A percentile compares a stretch with the other conserved stretches of the same genome.
Evolutionary conservation across 2,329 filamentous ascomycete species (phyloP).

Genomic region (Nigrospora osmanthi): DNA sequence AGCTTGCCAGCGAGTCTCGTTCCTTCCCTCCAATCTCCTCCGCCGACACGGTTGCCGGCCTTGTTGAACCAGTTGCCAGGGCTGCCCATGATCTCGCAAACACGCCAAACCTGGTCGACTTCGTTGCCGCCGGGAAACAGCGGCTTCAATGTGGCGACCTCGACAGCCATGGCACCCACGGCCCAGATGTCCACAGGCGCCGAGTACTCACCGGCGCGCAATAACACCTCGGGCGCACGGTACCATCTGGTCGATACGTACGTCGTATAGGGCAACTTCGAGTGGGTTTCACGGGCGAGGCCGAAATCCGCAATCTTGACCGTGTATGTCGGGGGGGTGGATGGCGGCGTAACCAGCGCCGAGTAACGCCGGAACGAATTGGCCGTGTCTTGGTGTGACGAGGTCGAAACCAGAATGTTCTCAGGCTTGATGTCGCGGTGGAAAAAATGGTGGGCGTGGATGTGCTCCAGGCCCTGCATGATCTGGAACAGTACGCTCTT

Average conservation of each 20-base stretch:
- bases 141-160: constrained; percentile 92
- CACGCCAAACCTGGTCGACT: constrained; percentile 97
- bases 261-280: constrained; percentile 91
- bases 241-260: constrained; percentile 99
- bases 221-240: constrained; percentile 85
- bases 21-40: constrained; percentile 96
- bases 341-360: constrained; percentile 84
- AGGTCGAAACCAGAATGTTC: constrained; percentile 95
- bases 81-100: constrained; percentile 99
- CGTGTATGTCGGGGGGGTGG: constrained; percentile 86
- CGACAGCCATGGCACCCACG: constrained; percentile 95
- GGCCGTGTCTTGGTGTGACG: constrained; percentile 69
- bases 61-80: constrained; percentile 98
- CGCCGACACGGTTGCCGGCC: constrained; percentile 75
- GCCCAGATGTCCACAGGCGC: constrained; percentile 98
- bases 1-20: constrained; percentile 89
- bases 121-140: constrained; percentile 97
- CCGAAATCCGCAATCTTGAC: constrained; percentile 99
- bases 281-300: constrained; percentile 93
- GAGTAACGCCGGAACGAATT: constrained; percentile 92
- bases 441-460: constrained; percentile 95
- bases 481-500: constrained; percentile 99
- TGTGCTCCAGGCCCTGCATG: constrained; percentile 90
- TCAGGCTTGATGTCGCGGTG: constrained; percentile 99
- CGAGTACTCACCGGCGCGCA: constrained; percentile 93